These are phyloP conservation scores for Picochlorum sp. DNA, from an alignment of 139 green algal genomes.

Conservation along the genomic window DNA sequence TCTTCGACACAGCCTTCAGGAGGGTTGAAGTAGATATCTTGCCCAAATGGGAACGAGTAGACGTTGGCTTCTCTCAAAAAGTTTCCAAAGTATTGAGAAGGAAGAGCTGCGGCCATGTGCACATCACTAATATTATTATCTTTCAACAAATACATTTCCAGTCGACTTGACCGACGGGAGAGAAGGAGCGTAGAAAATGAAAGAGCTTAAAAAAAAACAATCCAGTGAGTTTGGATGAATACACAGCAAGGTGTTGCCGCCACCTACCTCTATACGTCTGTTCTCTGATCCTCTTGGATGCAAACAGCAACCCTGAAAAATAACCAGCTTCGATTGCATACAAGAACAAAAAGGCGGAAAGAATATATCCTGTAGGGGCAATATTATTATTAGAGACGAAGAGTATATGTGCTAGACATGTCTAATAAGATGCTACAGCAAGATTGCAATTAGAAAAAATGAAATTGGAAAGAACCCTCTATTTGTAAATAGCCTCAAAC, in stretches of 20 bases:
- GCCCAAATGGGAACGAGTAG: not conserved
- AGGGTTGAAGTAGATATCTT: conserved; percentile 5
- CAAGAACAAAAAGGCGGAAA: conserved; percentile 4
- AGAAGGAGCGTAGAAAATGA: not conserved
- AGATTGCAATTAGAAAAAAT: not conserved
- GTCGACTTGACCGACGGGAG: not conserved
- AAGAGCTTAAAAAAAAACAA: too few species aligned
- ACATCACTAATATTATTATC: not conserved
- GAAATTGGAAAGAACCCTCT: too few species aligned
- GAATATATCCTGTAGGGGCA: conserved; percentile 10
- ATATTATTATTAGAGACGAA: not conserved
- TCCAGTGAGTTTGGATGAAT: too few species aligned
- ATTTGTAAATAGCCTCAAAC: too few species aligned
- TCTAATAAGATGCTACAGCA: not conserved
- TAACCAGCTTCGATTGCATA: conserved; percentile 13
- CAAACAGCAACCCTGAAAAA: conserved; percentile 18
- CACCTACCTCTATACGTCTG: conserved; percentile 6
- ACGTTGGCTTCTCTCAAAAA: conserved; percentile 2
- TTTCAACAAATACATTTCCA: not conserved
- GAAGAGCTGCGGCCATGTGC: conserved; percentile 1
- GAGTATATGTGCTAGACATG: too few species aligned
- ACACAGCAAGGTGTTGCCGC: not conserved
- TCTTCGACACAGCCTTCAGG: conserved; percentile 11
- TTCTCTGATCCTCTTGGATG: conserved; percentile 11
- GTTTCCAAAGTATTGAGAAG: conserved; percentile 10